These are phyloP conservation scores for Mortierella sp. DNA, from an alignment of 371 early-diverging fungal species.

Conservation along the genomic window DNA sequence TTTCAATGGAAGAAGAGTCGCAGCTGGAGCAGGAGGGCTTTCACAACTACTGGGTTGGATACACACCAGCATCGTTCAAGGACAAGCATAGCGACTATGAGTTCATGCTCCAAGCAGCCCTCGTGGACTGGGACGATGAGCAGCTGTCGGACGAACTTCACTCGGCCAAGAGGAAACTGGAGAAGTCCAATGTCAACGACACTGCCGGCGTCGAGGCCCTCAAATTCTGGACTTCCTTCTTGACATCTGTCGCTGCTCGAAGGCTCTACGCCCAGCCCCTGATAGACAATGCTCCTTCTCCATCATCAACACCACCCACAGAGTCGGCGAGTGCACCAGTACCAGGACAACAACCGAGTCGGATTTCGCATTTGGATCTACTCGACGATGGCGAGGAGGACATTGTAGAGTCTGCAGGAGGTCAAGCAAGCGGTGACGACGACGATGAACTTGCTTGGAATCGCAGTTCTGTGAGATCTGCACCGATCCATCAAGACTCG, in stretches of 20 bases:
- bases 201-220: constrained; percentile 58
- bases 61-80: constrained; percentile 46
- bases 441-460: not conserved
- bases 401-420: not conserved
- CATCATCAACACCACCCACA: not conserved
- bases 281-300: not conserved
- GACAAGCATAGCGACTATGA: constrained; percentile 56
- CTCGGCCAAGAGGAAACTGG: constrained; percentile 58
- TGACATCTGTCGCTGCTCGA: constrained; percentile 41
- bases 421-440: not conserved
- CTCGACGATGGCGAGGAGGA: not conserved
- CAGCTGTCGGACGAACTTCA: constrained; percentile 42
- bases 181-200: constrained; percentile 65
- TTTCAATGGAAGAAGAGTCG: constrained; percentile 33
- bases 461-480: not conserved
- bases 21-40: constrained; percentile 29
- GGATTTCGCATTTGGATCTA: not conserved
- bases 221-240: constrained; percentile 60
- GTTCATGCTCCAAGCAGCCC: constrained; percentile 56
- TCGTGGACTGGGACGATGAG: constrained; percentile 58
- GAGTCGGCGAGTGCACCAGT: not conserved
- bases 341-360: not conserved
- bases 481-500: not conserved
- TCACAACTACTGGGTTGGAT: constrained; percentile 54
- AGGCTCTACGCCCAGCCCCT: not conserved